Base-by-base conservation (phyloP, 2,329 filamentous ascomycete genomes). In the Cordyceps farinosa region DNA sequence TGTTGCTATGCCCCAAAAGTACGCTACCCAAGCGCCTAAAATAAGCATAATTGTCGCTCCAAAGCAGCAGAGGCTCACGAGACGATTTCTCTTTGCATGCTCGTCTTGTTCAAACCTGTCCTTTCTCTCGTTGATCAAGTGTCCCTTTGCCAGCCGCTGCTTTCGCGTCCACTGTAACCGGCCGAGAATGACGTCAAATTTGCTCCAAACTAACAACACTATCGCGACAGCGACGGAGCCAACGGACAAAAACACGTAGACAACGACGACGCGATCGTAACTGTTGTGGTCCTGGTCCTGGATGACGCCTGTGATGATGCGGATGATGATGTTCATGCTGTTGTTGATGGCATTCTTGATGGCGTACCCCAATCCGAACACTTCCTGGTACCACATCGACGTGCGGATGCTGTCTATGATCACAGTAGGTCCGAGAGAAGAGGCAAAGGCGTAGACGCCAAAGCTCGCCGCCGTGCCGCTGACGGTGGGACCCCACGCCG, bases 331-430 rank as follows among this genome's bases (percentile, higher is more conserved):
- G 64, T 78, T 85, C 82, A 87, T 87, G 36, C 79, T 81, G 70
- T 88, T 88, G 69, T 87, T 87, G 69, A 87, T 83, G 29, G 82
- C 82, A 42, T 87, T 80, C 64, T 88, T 88, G 62, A 87, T 71
- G 1, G 83, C 79, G 64, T 87, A 87, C 0, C 82, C 86, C 0
- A 83, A 82, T 0, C 85, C 85, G 64, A 87, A 88, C 0, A 85
- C 82, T 2, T 82, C 82, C 62, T 84, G 82, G 32, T 86, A 78
- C 82, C 83, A 86, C 71, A 88, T 80, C 0, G 79, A 79, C 0
- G 85, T 86, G 17, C 86, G 82, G 32, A 87, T 84, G 29, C 81
- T 77, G 68, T 88, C 85, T 59, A 88, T 86, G 64, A 87, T 84
- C 3, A 80, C 76, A 0, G 84, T 85, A 0, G 85, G 84, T 0